Evolutionary conservation across 2,329 filamentous ascomycete species (phyloP), one percentile per base, ranked within the genome.

Genomic region (Magnaporthiopsis rhizophila): DNA sequence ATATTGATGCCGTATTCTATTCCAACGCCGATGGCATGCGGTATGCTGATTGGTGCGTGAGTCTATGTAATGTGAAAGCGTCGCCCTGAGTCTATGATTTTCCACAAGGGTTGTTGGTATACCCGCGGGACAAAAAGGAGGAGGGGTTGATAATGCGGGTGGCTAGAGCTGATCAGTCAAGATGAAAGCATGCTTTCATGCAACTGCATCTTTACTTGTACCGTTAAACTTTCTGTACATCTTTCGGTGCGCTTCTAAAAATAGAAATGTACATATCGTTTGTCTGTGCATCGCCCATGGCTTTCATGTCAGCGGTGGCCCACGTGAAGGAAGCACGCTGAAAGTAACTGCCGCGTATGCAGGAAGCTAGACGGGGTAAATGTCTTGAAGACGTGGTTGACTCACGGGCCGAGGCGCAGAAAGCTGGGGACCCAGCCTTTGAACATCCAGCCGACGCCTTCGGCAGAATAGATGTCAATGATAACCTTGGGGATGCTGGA

Each of bases 391-490:
- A 18, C 13, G 15, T 18, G 36, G 36, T 38, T 32, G 38, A 81
- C 83, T 77, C 76, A 86, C 81, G 86, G 86, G 71, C 86, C 86
- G 62, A 89, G 76, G 65, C 86, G 77, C 67, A 88, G 78, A 72
- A 89, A 89, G 69, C 84, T 86, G n/a, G 92, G 92, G 60, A 93
- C 86, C 91, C 91, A 96, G 66, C 92, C 92, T 75, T 91, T 90
- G 77, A 96, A 96, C 83, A 94, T 88, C 92, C 92, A 96, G 59
- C 82, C 77, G 62, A 90, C 74, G 1, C 92, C 92, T 72, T 96
- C 90, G 24, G 83, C 78, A 64, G 80, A 82, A 68, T 87, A 90
- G 38, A 93, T 87, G 59, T 90, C 86, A 58, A 79, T 77, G 64
- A 96, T 76, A 28, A 92, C 74, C 64, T 78, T 79, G 3, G 84